Conservation (phyloP, 2,329 filamentous ascomycete genomes). For the Aspergillus hortae region DNA sequence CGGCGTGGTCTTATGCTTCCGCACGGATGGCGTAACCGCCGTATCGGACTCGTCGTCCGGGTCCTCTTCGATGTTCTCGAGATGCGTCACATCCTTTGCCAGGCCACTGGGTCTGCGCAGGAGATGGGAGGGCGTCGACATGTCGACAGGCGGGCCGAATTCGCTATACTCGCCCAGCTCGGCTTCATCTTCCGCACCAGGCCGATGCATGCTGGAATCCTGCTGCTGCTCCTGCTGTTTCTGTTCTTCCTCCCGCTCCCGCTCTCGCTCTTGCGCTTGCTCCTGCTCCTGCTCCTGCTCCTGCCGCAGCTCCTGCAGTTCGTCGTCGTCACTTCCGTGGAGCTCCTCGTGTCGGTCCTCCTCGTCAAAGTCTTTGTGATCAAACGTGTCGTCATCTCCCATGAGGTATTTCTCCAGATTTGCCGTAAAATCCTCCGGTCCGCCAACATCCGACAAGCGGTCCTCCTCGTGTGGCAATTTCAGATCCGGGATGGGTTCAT, state of each 20-base stretch:
- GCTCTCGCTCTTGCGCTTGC: slow-evolving; percentile 1
- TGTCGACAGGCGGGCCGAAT: slow-evolving; percentile 41
- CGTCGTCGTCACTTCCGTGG: slow-evolving; percentile 7
- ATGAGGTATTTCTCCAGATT: slow-evolving; percentile 41
- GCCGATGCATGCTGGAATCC: slow-evolving; percentile 20
- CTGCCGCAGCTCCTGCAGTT: slow-evolving; percentile 5
- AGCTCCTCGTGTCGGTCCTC: slow-evolving; percentile 3
- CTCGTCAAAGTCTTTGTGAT: slow-evolving; percentile 10
- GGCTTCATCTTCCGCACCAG: slow-evolving; percentile 27
- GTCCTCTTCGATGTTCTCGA: slow-evolving; percentile 37
- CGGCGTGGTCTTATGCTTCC: slow-evolving; percentile 18
- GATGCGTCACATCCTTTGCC: slow-evolving; percentile 29
- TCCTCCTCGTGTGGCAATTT: slow-evolving; percentile 28
- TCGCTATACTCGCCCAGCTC: slow-evolving; percentile 39
- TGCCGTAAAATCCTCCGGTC: slow-evolving; percentile 41
- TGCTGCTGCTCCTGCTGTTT: slow-evolving; percentile 16
- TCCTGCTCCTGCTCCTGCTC: slow-evolving; percentile 8
- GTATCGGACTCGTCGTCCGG: slow-evolving; percentile 22
- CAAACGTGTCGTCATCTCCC: slow-evolving; percentile 23
- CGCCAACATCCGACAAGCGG: slow-evolving; percentile 35
- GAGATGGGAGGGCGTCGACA: slow-evolving; percentile 43
- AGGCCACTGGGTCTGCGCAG: slow-evolving; percentile 26
- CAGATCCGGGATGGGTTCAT: slow-evolving; percentile 22
- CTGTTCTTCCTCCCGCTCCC: slow-evolving; percentile 6
- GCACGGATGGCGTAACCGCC: slow-evolving; percentile 25